Base-by-base conservation (phyloP, 2,329 filamentous ascomycete genomes). In the Fusarium decemcellulare region DNA sequence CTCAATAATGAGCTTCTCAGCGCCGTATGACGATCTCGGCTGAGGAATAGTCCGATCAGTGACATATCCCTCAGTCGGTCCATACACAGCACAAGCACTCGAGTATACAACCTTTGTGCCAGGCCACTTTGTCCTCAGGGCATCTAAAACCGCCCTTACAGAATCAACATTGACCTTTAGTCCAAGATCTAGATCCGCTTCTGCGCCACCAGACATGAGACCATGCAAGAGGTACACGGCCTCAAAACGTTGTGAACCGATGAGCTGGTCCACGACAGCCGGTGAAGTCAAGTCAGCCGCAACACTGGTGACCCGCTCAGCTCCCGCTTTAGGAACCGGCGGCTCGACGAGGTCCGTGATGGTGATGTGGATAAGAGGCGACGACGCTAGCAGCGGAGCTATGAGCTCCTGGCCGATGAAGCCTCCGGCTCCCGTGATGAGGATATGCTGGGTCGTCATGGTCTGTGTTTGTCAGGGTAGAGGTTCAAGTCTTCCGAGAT, bases 341-440 rank as follows among this genome's bases (percentile, higher is more conserved):
- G 87, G 88, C 48, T 83, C 77, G 66, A 85, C 77, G 16, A 91
- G 81, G 70, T 91, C 89, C 11, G 86, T 88, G 46, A 91, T 80
- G 50, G 85, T 83, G 53, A 91, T 77, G 57, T 83, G 79, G 18
- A 83, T 57, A 2, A 74, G 65, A 27, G 71, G 61, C 1, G 76
- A 73, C 0, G 77, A 76, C 16, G 84, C 80, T 34, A 91, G 79
- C 4, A 91, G 83, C 37, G 87, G 84, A 53, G 82, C 81, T 4
- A 88, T 84, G 27, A 91, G 83, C 46, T 87, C 83, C 76, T 91
- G 89, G 73, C 89, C 89, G 61, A 92, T 86, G 76, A 91, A 91
- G 63, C 90, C 90, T 46, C 86, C 86, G 8, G 85, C 89, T 6
- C 90, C 89, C 10, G 89, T 91, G 72, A 91, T 89, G 74, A 91